phyloP scores from a whole-genome alignment of 1,139 yeast species.

The Geotrichum aggregatum region DNA sequence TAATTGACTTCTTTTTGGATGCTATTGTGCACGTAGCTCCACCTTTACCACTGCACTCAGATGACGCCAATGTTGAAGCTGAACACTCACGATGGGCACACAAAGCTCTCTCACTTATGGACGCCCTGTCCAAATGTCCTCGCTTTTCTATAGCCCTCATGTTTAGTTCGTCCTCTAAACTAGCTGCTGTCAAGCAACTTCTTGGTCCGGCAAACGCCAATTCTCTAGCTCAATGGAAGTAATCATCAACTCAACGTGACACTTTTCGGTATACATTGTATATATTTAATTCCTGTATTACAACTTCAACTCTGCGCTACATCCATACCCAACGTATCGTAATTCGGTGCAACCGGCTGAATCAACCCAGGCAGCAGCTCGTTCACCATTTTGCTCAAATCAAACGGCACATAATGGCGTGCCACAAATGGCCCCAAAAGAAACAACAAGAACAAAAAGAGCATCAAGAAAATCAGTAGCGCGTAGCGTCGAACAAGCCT shows the following conservation, averaged over 20 bases:
- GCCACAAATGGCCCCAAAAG: constrained; percentile 26
- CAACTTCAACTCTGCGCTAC: constrained; percentile 11
- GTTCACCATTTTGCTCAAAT: constrained; percentile 13
- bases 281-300: neutral
- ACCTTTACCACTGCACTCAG: too few relatives aligned
- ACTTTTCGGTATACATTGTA: neutral
- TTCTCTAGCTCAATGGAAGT: constrained; percentile 11
- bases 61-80: constrained; percentile 6
- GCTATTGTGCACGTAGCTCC: constrained; percentile 35
- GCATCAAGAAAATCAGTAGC: constrained; percentile 44
- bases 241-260: neutral
- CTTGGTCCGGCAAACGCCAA: neutral
- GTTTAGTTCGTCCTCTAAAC: constrained; percentile 18
- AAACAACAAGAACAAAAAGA: constrained; percentile 39
- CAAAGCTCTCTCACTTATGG: constrained; percentile 21
- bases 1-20: constrained; percentile 51
- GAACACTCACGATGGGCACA: too few relatives aligned
- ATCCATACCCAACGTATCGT: constrained; percentile 18
- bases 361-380: constrained; percentile 26
- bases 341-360: constrained; percentile 23
- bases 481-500: constrained; percentile 42
- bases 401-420: constrained; percentile 20
- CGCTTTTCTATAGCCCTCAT: constrained; percentile 24
- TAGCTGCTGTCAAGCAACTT: neutral
- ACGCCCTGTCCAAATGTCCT: constrained; percentile 19